These are phyloP conservation scores for Mollisia scopiformis DNA, from an alignment of 2,329 filamentous ascomycete species.

Conservation along the genomic window DNA sequence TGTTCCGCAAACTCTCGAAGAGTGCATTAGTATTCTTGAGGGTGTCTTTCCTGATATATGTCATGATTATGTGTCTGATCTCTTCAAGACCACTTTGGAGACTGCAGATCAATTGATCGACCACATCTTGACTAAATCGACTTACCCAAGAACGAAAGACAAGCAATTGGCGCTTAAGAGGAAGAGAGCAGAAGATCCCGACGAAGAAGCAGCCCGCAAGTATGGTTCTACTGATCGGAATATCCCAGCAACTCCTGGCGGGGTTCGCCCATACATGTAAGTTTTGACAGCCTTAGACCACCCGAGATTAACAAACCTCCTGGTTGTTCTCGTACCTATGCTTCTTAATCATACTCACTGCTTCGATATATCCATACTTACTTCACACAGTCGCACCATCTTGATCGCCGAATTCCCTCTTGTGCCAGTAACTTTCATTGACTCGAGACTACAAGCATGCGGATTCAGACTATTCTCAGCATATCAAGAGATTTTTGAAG, in stretches of 20 bases:
- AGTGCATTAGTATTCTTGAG: slow-evolving; percentile 40
- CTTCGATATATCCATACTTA: slow-evolving; percentile 11
- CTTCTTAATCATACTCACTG: no score
- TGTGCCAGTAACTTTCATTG: slow-evolving; percentile 42
- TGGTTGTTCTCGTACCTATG: no score
- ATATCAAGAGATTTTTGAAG: slow-evolving; percentile 39
- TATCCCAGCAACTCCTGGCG: slow-evolving; percentile 20
- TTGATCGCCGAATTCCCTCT: slow-evolving; percentile 39
- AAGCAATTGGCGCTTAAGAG: slow-evolving; percentile 38
- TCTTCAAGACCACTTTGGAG: slow-evolving; percentile 37
- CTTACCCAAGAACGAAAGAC: slow-evolving; percentile 48
- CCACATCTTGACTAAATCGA: slow-evolving; percentile 46
- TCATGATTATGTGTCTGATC: slow-evolving; percentile 41
- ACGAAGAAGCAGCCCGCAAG: slow-evolving; percentile 40
- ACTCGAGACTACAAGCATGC: slow-evolving; percentile 36
- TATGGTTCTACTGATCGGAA: slow-evolving; percentile 34
- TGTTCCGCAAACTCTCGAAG: slow-evolving; percentile 14
- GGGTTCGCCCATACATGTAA: slow-evolving; percentile 24
- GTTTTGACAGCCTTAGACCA: slow-evolving; percentile 2
- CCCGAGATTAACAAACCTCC: no score
- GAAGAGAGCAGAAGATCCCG: slow-evolving; percentile 39
- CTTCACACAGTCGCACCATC: slow-evolving; percentile 24
- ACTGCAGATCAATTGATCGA: slow-evolving; percentile 35
- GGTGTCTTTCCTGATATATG: slow-evolving; percentile 51
- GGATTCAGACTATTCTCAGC: slow-evolving; percentile 36